Conservation (phyloP, 805 yeast species). For the Peterozyma toletana region DNA sequence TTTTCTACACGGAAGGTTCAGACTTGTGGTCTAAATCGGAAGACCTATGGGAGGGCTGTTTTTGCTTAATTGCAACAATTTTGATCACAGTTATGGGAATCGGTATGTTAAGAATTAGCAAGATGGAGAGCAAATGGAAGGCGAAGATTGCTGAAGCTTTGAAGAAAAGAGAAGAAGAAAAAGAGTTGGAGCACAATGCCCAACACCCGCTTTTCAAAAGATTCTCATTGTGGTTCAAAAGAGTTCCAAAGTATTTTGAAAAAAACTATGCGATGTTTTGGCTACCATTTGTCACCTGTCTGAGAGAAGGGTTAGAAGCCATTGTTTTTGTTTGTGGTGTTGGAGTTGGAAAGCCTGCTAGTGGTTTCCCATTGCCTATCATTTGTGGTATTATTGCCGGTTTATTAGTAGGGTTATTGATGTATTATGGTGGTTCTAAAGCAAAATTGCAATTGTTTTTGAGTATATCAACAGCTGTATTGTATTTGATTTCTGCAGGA, state of each 20-base stretch:
- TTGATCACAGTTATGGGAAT: constrained; percentile 38
- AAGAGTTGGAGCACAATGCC: too few species aligned
- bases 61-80: constrained; percentile 30
- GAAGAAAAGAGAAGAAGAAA: too few species aligned
- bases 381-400: constrained; percentile 83
- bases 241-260: constrained; percentile 37
- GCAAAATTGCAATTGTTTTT: constrained; percentile 84
- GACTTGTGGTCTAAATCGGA: constrained; percentile 40
- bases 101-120: constrained; percentile 34
- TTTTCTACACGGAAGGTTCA: constrained; percentile 32
- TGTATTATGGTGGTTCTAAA: constrained; percentile 78
- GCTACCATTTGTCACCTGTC: constrained; percentile 82
- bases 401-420: constrained; percentile 52
- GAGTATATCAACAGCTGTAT: constrained; percentile 79
- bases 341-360: constrained; percentile 53
- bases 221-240: constrained; percentile 26
- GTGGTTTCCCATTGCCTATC: constrained; percentile 88
- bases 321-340: constrained; percentile 96
- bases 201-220: background rate
- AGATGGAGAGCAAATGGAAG: constrained; percentile 38
- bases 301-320: constrained; percentile 97
- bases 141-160: background rate
- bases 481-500: constrained; percentile 88
- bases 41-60: constrained; percentile 37
- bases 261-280: constrained; percentile 84